Evolutionary conservation across 768 basidiomycete species (phyloP), one percentile per base, ranked within the genome.

Genomic region (Lactifluus pinguis): DNA sequence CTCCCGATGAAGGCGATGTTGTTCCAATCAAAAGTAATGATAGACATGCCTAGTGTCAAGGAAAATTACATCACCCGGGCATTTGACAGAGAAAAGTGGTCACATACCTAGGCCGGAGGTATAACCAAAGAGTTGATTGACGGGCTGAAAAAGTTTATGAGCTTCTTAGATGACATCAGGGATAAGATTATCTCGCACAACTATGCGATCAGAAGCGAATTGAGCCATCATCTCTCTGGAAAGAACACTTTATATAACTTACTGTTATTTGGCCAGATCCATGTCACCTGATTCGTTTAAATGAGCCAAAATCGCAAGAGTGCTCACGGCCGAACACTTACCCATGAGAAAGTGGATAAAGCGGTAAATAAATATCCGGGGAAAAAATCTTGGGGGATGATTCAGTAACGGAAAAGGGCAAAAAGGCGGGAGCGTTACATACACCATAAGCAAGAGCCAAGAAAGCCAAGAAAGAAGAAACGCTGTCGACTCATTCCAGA

Each of bases 1-100:
- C 65, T 66, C 17, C 65, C 65, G 15, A 65, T 65, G 54, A 57
- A 66, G 38, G 65, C 65, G 54, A 66, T 66, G 14, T 66, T 85
- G 4, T 84, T 76, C 91, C 90, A 92, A 66, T 92, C 90, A 69
- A 92, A 89, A 19, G 88, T 89, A 67, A 91, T 70, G 60, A 89
- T 71, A 66, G 85, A 84, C 86, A 90, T 90, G 36, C 72, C 70
- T 65, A 25, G 7, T 14, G 19, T 44, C 53, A 29, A 39, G 8
- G 21, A 17, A 15, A 60, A 39, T 44, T 19, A 2, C 17, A 39
- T 44, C 15, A 2, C 17, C 38, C 19, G 19, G 42, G 30, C 32
- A 3, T 30, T 17, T 29, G 19, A 1, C 8, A 17, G 32, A 49
- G 17, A 17, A 1, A 14, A 10, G 6, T 25, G 21, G 36, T 13